Evolutionary conservation across 306 rosid species (phyloP).

Genomic region (Aeschynomene evenia): DNA sequence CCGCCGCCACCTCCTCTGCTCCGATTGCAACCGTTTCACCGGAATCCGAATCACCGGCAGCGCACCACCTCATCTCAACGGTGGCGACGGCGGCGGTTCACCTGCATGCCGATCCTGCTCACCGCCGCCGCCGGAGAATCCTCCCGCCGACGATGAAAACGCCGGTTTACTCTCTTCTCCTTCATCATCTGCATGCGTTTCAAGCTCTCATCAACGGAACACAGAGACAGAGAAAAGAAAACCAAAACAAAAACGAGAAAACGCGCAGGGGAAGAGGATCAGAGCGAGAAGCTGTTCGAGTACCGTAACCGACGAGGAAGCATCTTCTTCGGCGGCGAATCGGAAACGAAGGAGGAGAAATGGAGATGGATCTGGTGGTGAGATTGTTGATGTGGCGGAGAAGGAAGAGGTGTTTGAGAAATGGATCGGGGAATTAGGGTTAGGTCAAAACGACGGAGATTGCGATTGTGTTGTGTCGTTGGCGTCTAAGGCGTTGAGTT

Average conservation of each 20-base stretch:
- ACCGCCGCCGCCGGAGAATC: conserved; percentile 27
- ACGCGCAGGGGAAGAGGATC: not conserved
- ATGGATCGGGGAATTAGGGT: conserved; percentile 42
- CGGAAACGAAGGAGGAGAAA: not conserved
- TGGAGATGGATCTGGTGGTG: not conserved
- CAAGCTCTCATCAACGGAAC: conserved; percentile 25
- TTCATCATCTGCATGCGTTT: conserved; percentile 23
- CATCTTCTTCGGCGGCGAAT: not conserved
- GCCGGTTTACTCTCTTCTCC: conserved; percentile 13
- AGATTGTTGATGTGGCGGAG: not conserved
- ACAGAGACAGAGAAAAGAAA: not conserved
- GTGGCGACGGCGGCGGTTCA: not conserved
- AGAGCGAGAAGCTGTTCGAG: not conserved
- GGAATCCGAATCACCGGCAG: conserved; percentile 38
- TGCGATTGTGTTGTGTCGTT: not conserved
- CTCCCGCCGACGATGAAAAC: not conserved
- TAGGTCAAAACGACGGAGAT: conserved; percentile 18
- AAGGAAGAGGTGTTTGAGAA: conserved; percentile 26
- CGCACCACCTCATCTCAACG: not conserved
- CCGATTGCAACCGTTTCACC: conserved; percentile 20
- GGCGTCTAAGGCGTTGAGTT: conserved; percentile 25
- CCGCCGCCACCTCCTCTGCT: conserved; percentile 28
- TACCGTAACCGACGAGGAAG: conserved; percentile 17
- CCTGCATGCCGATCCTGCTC: conserved; percentile 31
- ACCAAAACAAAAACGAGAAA: not conserved